Evolutionary conservation across 2,329 filamentous ascomycete species (phyloP).

Genomic region (Nigrograna mackinnonii): DNA sequence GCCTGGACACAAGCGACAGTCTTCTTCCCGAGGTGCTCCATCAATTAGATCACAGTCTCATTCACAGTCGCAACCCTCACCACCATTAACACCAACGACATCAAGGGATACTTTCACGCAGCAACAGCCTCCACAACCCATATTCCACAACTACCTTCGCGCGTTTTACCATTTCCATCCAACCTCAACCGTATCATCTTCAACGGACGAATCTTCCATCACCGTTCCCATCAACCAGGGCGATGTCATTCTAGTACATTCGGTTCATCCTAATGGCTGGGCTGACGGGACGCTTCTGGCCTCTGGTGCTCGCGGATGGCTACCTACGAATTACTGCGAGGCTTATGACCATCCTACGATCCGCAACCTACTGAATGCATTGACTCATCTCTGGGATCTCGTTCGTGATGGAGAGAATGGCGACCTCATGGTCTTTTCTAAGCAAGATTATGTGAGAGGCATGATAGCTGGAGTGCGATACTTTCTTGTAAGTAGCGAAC

Average conservation of each 20-base stretch:
- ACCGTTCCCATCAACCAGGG: slow-evolving; percentile 88
- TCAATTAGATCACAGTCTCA: slow-evolving; percentile 29
- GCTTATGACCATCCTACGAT: slow-evolving; percentile 89
- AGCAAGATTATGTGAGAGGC: slow-evolving; percentile 92
- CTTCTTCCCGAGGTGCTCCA: slow-evolving; percentile 33
- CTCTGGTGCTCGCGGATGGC: slow-evolving; percentile 87
- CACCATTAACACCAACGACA: slow-evolving; percentile 73
- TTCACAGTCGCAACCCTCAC: slow-evolving; percentile 66
- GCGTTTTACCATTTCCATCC: slow-evolving; percentile 94
- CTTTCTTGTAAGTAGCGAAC: slow-evolving; percentile 72
- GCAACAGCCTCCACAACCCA: slow-evolving; percentile 54
- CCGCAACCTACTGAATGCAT: slow-evolving; percentile 78
- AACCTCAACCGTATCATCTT: slow-evolving; percentile 73
- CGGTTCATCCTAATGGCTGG: slow-evolving; percentile 97
- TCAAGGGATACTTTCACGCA: slow-evolving; percentile 63
- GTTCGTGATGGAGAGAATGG: slow-evolving; percentile 76
- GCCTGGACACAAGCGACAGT: slow-evolving; percentile 31
- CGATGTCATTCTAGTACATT: slow-evolving; percentile 92
- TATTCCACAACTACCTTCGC: slow-evolving; percentile 93
- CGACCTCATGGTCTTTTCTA: slow-evolving; percentile 78
- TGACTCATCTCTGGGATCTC: slow-evolving; percentile 92
- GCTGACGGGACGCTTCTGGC: slow-evolving; percentile 90
- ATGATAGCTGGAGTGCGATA: slow-evolving; percentile 92
- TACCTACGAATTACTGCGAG: slow-evolving; percentile 98
- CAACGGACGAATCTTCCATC: slow-evolving; percentile 66